Conservation (phyloP, 2,329 filamentous ascomycete genomes). For the Alternaria metachromatica region DNA sequence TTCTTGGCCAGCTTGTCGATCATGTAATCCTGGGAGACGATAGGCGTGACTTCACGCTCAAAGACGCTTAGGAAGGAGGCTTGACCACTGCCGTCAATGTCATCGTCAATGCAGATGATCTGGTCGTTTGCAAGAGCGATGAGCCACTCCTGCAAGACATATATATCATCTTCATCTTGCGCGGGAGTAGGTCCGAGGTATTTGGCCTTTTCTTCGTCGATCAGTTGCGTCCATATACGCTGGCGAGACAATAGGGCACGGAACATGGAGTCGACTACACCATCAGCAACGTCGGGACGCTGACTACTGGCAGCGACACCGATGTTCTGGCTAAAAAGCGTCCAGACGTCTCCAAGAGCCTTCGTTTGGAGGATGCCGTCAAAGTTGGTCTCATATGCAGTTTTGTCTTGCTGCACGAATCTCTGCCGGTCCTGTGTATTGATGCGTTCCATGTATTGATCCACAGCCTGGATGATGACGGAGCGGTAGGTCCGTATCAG, state of each 20-base stretch:
- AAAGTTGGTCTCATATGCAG: constrained; percentile 76
- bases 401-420: constrained; percentile 77
- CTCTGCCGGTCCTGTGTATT: constrained; percentile 80
- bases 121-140: constrained; percentile 97
- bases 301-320: constrained; percentile 83
- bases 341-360: constrained; percentile 93
- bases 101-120: constrained; percentile 95
- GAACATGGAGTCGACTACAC: constrained; percentile 96
- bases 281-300: constrained; percentile 88
- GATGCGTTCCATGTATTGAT: constrained; percentile 97
- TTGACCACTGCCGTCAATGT: constrained; percentile 62
- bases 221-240: constrained; percentile 82
- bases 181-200: constrained; percentile 61
- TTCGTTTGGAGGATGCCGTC: constrained; percentile 92
- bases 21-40: constrained; percentile 78
- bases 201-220: constrained; percentile 81
- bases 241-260: constrained; percentile 82
- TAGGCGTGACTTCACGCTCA: constrained; percentile 78
- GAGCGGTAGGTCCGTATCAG: constrained; percentile 92
- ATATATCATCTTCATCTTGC: constrained; percentile 79
- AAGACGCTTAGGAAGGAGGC: constrained; percentile 87
- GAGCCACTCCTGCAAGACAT: constrained; percentile 84
- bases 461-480: constrained; percentile 92
- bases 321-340: constrained; percentile 94
- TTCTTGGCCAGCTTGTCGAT: constrained; percentile 74